Evolutionary conservation across 768 basidiomycete genomes (phyloP), one percentile per base, ranked within the genome.

Genomic region (Crassisporium funariophilum): DNA sequence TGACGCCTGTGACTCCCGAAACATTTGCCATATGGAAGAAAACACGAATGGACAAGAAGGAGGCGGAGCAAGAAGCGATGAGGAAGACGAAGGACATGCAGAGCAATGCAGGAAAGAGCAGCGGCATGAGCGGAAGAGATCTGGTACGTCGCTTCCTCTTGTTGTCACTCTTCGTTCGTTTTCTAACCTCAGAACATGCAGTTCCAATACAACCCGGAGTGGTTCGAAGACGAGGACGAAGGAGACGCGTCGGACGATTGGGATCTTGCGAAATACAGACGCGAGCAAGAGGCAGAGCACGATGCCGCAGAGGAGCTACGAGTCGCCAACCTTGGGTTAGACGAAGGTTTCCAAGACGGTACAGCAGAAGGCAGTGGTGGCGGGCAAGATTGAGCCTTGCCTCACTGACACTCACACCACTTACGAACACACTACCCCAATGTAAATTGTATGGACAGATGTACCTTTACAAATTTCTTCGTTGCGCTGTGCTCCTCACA

Each of bases 161-260:
- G 34, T 4, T 33, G 40, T 4, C 21, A 29, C 37, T n/a, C 39
- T 48, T 44, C 50, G 15, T 17, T 13, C n/a, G n/a, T 39, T 24
- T 35, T 16, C 5, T 16, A 27, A 10, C 12, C 22, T 34, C 12
- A 40, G 34, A 11, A 25, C 16, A 4, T 53, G 5, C 58, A 92
- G 88, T 95, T 97, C 80, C 86, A 91, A 71, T 95, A 91, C 82
- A 94, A 95, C 67, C 88, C 92, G 13, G 90, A 93, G 58, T 92
- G 91, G 88, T 94, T 93, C 72, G 81, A 85, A 54, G 92, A 92
- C 58, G 79, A 86, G 41, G 82, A 83, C 16, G 78, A 78, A 1
- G 76, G 65, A 4, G 77, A 71, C 13, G 65, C 41, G 2, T 67
- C 67, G 16, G 83, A 83, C 38, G 78, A 79, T 35, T 84, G 82